Evolutionary conservation across 2,329 filamentous ascomycete genomes (phyloP).

Genomic region (Alternaria sp.): DNA sequence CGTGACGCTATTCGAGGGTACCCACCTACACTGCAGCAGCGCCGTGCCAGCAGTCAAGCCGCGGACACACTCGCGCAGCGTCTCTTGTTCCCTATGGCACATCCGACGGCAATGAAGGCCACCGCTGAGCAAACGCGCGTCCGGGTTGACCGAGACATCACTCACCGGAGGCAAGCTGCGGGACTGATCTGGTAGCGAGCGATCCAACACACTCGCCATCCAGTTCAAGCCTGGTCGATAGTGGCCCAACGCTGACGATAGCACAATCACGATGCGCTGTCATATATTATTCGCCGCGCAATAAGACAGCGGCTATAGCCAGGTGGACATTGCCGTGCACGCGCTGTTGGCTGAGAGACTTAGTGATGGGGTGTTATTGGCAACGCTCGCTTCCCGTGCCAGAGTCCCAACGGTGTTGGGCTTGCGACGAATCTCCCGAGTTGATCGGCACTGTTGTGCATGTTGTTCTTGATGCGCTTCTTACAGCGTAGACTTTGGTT

Average conservation of each 20-base stretch:
- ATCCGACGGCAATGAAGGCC: not conserved
- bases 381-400: slow-evolving; percentile 1
- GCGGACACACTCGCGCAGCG: not conserved
- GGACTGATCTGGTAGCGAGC: slow-evolving; percentile 12
- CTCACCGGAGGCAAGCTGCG: slow-evolving; percentile 2
- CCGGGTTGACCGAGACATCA: slow-evolving; percentile 8
- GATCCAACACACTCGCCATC: slow-evolving; percentile 9
- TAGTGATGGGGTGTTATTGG: slow-evolving; percentile 1
- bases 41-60: not conserved
- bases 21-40: not conserved
- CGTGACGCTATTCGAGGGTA: not conserved
- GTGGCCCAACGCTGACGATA: slow-evolving; percentile 11
- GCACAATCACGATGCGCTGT: slow-evolving; percentile 1
- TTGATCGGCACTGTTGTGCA: not conserved
- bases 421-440: not conserved
- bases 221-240: slow-evolving; percentile 4
- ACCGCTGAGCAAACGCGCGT: not conserved
- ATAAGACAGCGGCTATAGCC: slow-evolving; percentile 9
- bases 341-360: slow-evolving; percentile 1
- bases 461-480: not conserved
- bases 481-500: not conserved
- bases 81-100: not conserved
- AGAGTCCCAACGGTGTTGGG: not conserved
- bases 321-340: slow-evolving; percentile 6
- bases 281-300: slow-evolving; percentile 8